Conservation (phyloP, 2,329 filamentous ascomycete genomes). For the Neofusicoccum kwambonambiense region DNA sequence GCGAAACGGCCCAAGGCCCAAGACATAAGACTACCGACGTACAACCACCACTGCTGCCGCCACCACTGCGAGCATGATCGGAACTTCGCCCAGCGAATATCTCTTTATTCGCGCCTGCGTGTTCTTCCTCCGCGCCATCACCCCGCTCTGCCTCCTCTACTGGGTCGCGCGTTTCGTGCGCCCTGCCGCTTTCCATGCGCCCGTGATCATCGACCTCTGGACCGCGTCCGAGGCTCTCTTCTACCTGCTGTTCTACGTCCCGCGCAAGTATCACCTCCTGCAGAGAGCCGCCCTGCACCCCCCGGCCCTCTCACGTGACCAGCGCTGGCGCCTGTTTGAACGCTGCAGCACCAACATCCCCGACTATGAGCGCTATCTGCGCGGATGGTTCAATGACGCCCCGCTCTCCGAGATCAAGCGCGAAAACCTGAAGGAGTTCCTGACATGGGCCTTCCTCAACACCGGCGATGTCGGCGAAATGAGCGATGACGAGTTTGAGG, state of each 20-base stretch:
- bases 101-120: slow-evolving; percentile 52
- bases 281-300: slow-evolving; percentile 55
- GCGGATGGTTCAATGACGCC: slow-evolving; percentile 66
- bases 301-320: slow-evolving; percentile 41
- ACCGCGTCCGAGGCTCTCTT: slow-evolving; percentile 54
- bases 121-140: slow-evolving; percentile 48
- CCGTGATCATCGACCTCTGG: slow-evolving; percentile 43
- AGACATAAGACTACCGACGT: no score
- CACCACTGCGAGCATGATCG: slow-evolving; percentile 35
- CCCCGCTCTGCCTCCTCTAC: slow-evolving; percentile 51
- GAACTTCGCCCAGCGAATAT: slow-evolving; percentile 38
- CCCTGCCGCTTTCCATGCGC: slow-evolving; percentile 29
- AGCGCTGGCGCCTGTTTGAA: slow-evolving; percentile 57
- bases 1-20: no score
- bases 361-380: slow-evolving; percentile 57
- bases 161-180: slow-evolving; percentile 38
- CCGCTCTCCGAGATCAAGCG: slow-evolving; percentile 56
- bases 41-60: no score
- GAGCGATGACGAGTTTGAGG: slow-evolving; percentile 55
- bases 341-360: slow-evolving; percentile 56
- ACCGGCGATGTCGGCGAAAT: slow-evolving; percentile 40
- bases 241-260: slow-evolving; percentile 55
- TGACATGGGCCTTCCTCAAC: slow-evolving; percentile 68
- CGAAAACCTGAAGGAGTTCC: slow-evolving; percentile 68
- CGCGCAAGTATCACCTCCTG: slow-evolving; percentile 48